A percentile compares a stretch with the other conserved stretches of the same genome.
These are phyloP conservation scores for Nemania sp. DNA, from an alignment of 2,329 filamentous ascomycete species.

Conservation along the genomic window DNA sequence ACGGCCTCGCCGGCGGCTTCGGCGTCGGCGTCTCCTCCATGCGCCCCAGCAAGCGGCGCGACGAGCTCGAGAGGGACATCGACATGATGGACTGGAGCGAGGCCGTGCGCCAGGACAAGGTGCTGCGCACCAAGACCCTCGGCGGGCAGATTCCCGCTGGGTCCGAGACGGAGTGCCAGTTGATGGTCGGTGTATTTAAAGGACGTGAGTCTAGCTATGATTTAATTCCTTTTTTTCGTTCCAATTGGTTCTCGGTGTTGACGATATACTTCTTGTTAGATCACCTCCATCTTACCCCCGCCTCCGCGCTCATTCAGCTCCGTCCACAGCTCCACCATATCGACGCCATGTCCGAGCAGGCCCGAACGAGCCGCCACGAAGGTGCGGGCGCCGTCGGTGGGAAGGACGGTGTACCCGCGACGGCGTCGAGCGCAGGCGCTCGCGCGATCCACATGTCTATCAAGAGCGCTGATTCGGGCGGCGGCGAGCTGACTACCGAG, in stretches of 20 bases:
- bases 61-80: constrained; percentile 56
- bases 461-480: constrained; percentile 75
- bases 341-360: constrained; percentile 83
- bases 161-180: constrained; percentile 73
- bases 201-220: constrained; percentile 68
- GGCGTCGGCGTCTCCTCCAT: constrained; percentile 65
- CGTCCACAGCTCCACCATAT: constrained; percentile 93
- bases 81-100: constrained; percentile 74
- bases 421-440: constrained; percentile 62
- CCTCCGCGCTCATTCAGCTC: constrained; percentile 86
- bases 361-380: constrained; percentile 61
- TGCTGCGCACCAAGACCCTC: constrained; percentile 84
- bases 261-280: constrained; percentile 60
- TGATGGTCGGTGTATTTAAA: constrained; percentile 93
- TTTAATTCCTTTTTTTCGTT: background rate
- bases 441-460: constrained; percentile 89
- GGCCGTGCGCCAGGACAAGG: constrained; percentile 75
- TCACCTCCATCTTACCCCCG: constrained; percentile 86
- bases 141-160: constrained; percentile 81
- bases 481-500: constrained; percentile 72
- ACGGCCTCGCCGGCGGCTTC: constrained; percentile 80
- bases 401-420: constrained; percentile 36
- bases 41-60: constrained; percentile 54
- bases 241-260: constrained; percentile 30
- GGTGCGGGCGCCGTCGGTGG: constrained; percentile 48